These are phyloP conservation scores for Fusarium acutatum DNA, from an alignment of 2,329 filamentous ascomycete genomes.

Conservation along the genomic window DNA sequence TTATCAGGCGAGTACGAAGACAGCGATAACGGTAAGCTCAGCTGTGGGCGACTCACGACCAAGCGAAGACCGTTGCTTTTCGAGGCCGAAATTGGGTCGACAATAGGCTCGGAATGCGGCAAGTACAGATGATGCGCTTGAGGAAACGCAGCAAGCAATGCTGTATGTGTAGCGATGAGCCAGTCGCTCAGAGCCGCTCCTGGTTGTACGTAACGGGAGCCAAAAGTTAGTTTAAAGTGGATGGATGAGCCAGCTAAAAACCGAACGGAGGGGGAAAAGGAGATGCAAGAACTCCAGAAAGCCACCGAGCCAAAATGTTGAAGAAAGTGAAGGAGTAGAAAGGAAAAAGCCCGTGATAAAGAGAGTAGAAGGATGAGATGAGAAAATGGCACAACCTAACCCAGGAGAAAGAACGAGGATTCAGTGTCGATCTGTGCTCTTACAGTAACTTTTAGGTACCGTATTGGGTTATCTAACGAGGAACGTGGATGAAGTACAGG, in stretches of 20 bases:
- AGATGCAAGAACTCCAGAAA: slow-evolving; percentile 29
- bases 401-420: slow-evolving; percentile 27
- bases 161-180: slow-evolving; percentile 25
- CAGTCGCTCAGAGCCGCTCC: slow-evolving; percentile 37
- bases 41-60: slow-evolving; percentile 24
- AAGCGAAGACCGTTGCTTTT: slow-evolving; percentile 18
- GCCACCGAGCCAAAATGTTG: slow-evolving; percentile 22
- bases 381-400: slow-evolving; percentile 1
- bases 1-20: slow-evolving; percentile 24
- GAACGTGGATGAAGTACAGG: slow-evolving; percentile 10
- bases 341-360: neutral
- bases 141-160: slow-evolving; percentile 18
- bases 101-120: slow-evolving; percentile 4
- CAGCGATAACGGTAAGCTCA: slow-evolving; percentile 15
- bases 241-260: slow-evolving; percentile 13
- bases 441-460: neutral
- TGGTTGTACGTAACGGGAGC: slow-evolving; percentile 23
- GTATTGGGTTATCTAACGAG: slow-evolving; percentile 7
- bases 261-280: neutral
- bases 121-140: slow-evolving; percentile 26
- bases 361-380: slow-evolving; percentile 16
- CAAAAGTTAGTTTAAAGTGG: slow-evolving; percentile 29
- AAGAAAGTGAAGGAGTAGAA: slow-evolving; percentile 6
- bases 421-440: slow-evolving; percentile 29
- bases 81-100: slow-evolving; percentile 3